Evolutionary conservation across 2,329 filamentous ascomycete species (phyloP), one percentile per base, ranked within the genome.

Genomic region (Claviceps capensis): DNA sequence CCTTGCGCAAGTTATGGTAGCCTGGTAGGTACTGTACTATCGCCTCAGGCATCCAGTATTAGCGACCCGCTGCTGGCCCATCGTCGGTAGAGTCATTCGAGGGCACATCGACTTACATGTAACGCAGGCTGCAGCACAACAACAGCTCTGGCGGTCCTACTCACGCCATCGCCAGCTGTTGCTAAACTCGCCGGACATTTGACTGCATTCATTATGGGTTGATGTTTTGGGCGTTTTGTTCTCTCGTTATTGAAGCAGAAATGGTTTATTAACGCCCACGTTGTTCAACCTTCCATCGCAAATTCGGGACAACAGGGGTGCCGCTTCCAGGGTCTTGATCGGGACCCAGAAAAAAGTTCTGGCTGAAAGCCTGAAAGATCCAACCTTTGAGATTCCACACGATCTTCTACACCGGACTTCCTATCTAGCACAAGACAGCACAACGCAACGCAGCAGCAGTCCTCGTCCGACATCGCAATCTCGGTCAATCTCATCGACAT

Each of bases 11-110:
- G n/a, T 17, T 41, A n/a, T 8, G 16, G 40, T n/a, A n/a, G n/a
- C n/a, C n/a, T n/a, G n/a, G n/a, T 9, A 9, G 8, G 40, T 41
- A 41, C 42, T 55, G 56, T 55, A 54, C 16, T 38, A 53, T 56
- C 56, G 60, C 65, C 62, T 68, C 57, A 69, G 66, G 66, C 66
- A 44, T 17, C 40, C 3, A 11, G 40, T n/a, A 11, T 34, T 17
- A 41, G 14, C 40, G 17, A 41, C 40, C 8, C 40, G 40, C 16
- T 6, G 17, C 6, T n/a, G 38, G 38, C 7, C 19, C 38, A 41
- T 9, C 48, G 44, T 43, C 52, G 51, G 54, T 34, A 36, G 42
- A 38, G 52, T 34, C 53, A 42, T 46, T 45, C 38, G 36, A 22
- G 37, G 19, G 3, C 22, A 5, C 30, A 43, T 42, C 49, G 37